These are phyloP conservation scores for Venturia asperata DNA, from an alignment of 2,329 filamentous ascomycete species.

Conservation along the genomic window DNA sequence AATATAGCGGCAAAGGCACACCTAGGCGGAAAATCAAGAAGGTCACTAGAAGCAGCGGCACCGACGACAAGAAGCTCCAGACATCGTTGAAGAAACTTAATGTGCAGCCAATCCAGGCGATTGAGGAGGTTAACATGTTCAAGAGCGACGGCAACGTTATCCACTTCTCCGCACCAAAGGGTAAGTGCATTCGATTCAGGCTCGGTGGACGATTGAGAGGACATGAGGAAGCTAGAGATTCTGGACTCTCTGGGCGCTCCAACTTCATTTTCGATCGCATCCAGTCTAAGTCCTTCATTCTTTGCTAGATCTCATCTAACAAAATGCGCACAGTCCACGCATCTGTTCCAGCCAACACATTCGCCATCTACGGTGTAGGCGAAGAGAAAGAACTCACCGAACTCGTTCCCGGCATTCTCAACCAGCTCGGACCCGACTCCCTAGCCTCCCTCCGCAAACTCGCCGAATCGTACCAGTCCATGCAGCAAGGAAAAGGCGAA, in stretches of 20 bases:
- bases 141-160: constrained; percentile 99
- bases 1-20: constrained; percentile 83
- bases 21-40: constrained; percentile 98
- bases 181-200: constrained; percentile 43
- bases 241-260: neutral
- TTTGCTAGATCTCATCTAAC: neutral
- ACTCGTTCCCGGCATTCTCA: constrained; percentile 97
- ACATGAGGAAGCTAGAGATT: neutral
- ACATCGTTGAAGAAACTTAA: constrained; percentile 97
- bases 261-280: constrained; percentile 86
- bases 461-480: constrained; percentile 97
- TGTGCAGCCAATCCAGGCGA: constrained; percentile 97
- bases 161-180: constrained; percentile 96
- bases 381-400: constrained; percentile 99
- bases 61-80: constrained; percentile 99
- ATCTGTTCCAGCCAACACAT: constrained; percentile 95
- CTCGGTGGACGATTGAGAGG: neutral
- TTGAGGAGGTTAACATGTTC: constrained; percentile 99
- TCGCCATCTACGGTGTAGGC: constrained; percentile 97
- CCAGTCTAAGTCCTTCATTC: constrained; percentile 60
- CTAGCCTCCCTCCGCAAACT: constrained; percentile 96
- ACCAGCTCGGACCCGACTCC: constrained; percentile 98
- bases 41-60: constrained; percentile 82
- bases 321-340: constrained; percentile 66
- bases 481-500: constrained; percentile 87